Base-by-base conservation (phyloP, 805 yeast species). In the Barnettozyma populi region DNA sequence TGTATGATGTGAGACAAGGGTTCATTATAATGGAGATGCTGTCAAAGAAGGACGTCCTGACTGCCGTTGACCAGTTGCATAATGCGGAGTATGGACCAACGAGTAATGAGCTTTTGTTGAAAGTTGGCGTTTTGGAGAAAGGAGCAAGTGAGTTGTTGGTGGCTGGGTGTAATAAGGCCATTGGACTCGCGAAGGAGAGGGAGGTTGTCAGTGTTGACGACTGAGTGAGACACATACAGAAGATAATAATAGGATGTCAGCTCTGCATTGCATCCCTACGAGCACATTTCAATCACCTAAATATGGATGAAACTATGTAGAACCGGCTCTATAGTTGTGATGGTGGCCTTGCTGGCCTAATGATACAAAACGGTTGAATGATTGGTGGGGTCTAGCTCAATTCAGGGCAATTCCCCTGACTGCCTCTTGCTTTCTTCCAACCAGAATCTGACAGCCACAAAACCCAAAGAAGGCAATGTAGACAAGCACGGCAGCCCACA, bases 401-500 rank as follows among this genome's bases (percentile, higher is more conserved):
- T 43, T 39, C 8, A 82, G 61, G 46, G 77, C 82, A 54, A 89
- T 85, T 54, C 89, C 72, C 45, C 76, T 74, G 60, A 83, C 34
- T 18, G 53, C 48, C 16, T 54, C 82, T 63, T 82, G 83, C 63
- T 82, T 82, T 56, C 73, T 78, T 61, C 82, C 72, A 56, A 83
- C 57, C 54, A 76, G 68, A 19, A 89, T 79, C 67, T 92, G 98
- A 56, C 80, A 81, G 4, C 97, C 98, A 67, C 98, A 92, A 69
- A 90, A 92, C 29, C 84, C 70, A 59, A 94, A 85, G 75, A 90
- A 89, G 29, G 72, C 75, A 48, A 81, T 67, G 65, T 92, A 92
- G 10, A 92, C 90, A 48, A 84, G 63, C 8, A 90, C 97, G 23
- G 98, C 97, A 44, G 90, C 84, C 69, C 85, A 85, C 23, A 92